Evolutionary conservation across 2,329 filamentous ascomycete genomes (phyloP).

Genomic region (Calonectria fujianensis): DNA sequence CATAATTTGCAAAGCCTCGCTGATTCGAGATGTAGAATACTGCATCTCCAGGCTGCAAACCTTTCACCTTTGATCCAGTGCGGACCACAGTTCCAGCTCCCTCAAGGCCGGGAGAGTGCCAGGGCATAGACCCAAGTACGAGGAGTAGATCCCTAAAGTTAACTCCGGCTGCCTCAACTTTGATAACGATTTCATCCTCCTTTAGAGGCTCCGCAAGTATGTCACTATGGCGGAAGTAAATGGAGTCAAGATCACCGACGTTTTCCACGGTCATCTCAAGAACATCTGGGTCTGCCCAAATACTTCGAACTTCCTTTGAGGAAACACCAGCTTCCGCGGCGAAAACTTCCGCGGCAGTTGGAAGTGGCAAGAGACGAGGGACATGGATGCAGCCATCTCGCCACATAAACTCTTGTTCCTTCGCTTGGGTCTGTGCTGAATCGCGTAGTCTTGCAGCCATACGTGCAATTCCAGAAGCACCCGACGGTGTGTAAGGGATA

Average conservation of each 20-base stretch:
- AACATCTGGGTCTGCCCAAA: slow-evolving; percentile 1
- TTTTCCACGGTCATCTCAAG: slow-evolving; percentile 13
- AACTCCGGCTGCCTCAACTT: slow-evolving; percentile 41
- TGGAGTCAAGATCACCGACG: slow-evolving; percentile 10
- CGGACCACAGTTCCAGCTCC: slow-evolving; percentile 51
- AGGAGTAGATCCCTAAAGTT: slow-evolving; percentile 50
- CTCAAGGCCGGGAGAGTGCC: slow-evolving; percentile 51
- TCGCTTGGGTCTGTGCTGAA: neutral
- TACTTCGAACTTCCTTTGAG: slow-evolving; percentile 14
- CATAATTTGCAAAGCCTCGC: slow-evolving; percentile 6
- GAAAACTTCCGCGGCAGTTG: slow-evolving; percentile 15
- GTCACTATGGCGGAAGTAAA: slow-evolving; percentile 16
- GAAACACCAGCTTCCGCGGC: slow-evolving; percentile 12
- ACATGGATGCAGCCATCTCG: slow-evolving; percentile 10
- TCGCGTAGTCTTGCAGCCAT: slow-evolving; percentile 7
- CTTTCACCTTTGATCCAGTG: slow-evolving; percentile 40
- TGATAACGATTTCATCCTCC: slow-evolving; percentile 29
- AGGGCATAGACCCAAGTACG: slow-evolving; percentile 50
- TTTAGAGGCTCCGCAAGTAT: slow-evolving; percentile 6
- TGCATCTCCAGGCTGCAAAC: slow-evolving; percentile 46
- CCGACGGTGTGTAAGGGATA: neutral
- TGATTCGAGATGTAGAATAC: slow-evolving; percentile 16
- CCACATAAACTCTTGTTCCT: slow-evolving; percentile 19
- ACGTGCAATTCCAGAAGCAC: slow-evolving; percentile 7
- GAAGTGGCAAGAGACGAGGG: slow-evolving; percentile 20